Conservation (phyloP, 1,284 basidiomycete genomes). For the Ceratobasidium sp. region DNA sequence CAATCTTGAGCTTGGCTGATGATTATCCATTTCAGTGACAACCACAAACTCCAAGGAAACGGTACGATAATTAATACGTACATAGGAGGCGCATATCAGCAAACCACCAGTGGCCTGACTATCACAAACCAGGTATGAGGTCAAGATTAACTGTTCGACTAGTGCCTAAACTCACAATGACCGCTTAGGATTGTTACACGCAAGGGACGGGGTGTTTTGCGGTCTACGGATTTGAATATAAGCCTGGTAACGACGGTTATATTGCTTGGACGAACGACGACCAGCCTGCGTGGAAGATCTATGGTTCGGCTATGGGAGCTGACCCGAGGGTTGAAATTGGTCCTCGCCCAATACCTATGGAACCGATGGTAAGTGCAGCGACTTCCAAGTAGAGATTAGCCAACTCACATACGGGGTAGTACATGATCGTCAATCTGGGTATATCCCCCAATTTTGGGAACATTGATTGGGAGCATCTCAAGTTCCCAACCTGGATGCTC, state of each 20-base stretch:
- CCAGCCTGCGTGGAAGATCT: slow-evolving; percentile 81
- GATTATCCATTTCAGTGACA: slow-evolving; percentile 11
- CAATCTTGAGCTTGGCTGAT: no score
- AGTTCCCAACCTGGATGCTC: slow-evolving; percentile 64
- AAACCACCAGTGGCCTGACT: slow-evolving; percentile 73
- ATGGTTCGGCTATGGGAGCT: slow-evolving; percentile 76
- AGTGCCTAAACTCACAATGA: not conserved
- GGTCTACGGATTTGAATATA: slow-evolving; percentile 77
- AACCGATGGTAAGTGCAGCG: slow-evolving; percentile 77
- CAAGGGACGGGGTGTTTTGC: slow-evolving; percentile 60
- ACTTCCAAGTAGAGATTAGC: not conserved
- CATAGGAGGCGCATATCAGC: slow-evolving; percentile 71
- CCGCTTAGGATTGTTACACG: slow-evolving; percentile 32
- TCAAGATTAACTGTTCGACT: not conserved
- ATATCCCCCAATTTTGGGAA: slow-evolving; percentile 84
- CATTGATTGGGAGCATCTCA: slow-evolving; percentile 75
- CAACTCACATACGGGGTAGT: slow-evolving; percentile 62
- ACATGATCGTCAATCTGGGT: slow-evolving; percentile 86
- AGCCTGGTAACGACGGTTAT: slow-evolving; percentile 72
- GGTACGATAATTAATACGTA: slow-evolving; percentile 67
- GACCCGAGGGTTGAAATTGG: slow-evolving; percentile 77
- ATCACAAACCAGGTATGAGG: slow-evolving; percentile 60
- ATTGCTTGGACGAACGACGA: slow-evolving; percentile 83
- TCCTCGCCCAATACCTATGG: slow-evolving; percentile 82
- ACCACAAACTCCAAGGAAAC: not conserved